Conservation (phyloP, 768 basidiomycete genomes). For the Dioszegia aurantiaca region DNA sequence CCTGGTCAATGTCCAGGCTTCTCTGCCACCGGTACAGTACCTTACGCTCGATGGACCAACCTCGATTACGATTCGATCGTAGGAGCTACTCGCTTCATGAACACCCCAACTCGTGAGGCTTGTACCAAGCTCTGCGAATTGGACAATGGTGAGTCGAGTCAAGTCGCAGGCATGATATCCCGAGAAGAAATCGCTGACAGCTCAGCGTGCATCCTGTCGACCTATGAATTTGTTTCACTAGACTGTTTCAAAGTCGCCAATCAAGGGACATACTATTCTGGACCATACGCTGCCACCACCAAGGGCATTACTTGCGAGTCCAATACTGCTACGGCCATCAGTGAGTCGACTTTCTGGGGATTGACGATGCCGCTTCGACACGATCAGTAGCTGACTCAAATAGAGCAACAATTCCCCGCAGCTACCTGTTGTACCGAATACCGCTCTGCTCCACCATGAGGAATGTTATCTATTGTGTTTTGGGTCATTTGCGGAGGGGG, state of each 20-base stretch:
- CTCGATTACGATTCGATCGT: neutral
- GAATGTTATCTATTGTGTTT: too few relatives aligned
- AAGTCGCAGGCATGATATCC: too few relatives aligned
- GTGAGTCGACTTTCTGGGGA: too few relatives aligned
- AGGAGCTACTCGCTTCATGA: neutral
- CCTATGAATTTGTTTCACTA: neutral
- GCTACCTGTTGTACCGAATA: slow-evolving; percentile 1
- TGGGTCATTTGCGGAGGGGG: too few relatives aligned
- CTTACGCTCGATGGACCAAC: neutral
- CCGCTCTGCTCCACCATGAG: neutral
- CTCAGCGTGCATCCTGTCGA: neutral
- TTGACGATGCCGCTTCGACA: too few relatives aligned
- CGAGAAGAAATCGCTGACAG: neutral
- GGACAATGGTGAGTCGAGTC: neutral
- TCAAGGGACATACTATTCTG: neutral
- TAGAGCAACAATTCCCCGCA: neutral
- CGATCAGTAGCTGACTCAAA: neutral
- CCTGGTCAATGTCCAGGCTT: neutral
- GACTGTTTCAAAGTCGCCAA: neutral
- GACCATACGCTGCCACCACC: neutral
- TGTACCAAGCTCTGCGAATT: neutral
- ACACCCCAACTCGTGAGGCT: neutral
- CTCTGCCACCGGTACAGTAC: neutral
- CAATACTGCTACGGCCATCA: neutral
- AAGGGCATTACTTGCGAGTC: neutral